Conservation (phyloP, 768 basidiomycete species). For the Russula virescens region DNA sequence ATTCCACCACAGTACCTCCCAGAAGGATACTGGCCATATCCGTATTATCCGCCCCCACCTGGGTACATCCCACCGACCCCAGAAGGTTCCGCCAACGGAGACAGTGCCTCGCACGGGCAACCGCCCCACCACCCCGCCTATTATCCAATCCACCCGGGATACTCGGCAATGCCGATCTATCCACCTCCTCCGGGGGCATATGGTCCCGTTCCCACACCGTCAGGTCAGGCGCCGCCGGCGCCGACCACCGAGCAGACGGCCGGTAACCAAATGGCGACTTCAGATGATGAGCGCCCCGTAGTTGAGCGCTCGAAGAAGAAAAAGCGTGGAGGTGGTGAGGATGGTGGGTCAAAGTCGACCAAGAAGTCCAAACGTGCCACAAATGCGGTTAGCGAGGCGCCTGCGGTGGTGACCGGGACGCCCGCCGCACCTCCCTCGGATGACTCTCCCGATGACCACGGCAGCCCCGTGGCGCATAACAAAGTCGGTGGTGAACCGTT, state of each 20-base stretch:
- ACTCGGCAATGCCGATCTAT: conserved; percentile 30
- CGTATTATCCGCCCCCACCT: conserved; percentile 39
- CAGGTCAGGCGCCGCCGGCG: conserved; percentile 2
- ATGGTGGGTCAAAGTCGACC: conserved; percentile 26
- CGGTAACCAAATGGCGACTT: conserved; percentile 26
- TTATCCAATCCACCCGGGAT: conserved; percentile 36
- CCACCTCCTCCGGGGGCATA: conserved; percentile 29
- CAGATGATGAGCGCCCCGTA: conserved; percentile 5
- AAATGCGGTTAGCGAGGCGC: background rate
- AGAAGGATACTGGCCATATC: conserved; percentile 42
- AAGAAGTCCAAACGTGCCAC: conserved; percentile 33
- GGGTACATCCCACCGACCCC: conserved; percentile 37
- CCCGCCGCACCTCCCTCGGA: background rate
- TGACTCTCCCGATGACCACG: conserved; percentile 14
- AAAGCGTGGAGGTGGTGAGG: conserved; percentile 27
- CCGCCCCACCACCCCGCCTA: conserved; percentile 34
- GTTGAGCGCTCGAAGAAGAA: conserved; percentile 19
- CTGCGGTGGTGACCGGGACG: background rate
- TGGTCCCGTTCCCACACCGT: conserved; percentile 13
- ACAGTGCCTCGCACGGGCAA: conserved; percentile 31
- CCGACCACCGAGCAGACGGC: conserved; percentile 4
- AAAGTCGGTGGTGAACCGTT: conserved; percentile 10
- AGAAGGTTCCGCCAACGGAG: conserved; percentile 31
- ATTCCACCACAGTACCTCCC: conserved; percentile 30
- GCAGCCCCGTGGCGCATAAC: conserved; percentile 15